Evolutionary conservation across 2,329 filamentous ascomycete species (phyloP), one percentile per base, ranked within the genome.

Genomic region (Teratosphaeria gauchensis): DNA sequence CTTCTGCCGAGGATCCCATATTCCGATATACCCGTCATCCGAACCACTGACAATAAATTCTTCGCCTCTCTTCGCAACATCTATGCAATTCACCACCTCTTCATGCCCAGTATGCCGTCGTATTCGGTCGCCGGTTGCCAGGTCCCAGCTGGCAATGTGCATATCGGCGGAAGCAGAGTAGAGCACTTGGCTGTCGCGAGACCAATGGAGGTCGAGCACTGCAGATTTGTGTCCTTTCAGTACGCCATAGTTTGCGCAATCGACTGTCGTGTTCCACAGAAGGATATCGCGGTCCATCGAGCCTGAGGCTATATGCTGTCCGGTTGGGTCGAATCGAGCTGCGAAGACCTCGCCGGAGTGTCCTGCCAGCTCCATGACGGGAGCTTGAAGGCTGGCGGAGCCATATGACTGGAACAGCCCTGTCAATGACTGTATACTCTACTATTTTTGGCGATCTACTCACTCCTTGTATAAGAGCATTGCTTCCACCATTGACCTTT

Each of bases 261-360:
- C 83, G 68, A 91, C 92, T 62, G 92, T 91, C 1, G 92, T 95
- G 68, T 88, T 85, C 94, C 94, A 99, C 32, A 99, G 82, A 75
- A 97, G 90, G 67, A 99, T 94, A 59, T 86, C 89, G 67, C 92
- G 84, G 72, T 99, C 94, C 89, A 96, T 96, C 12, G 90, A 94
- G 8, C 90, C 92, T 1, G 94, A 97, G 51, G 94, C 94, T 67
- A 97, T 94, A 63, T 90, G 81, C 63, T 91, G 87, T 51, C 92
- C 92, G 1, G 88, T 88, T 2, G 90, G 88, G 71, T 96, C 90
- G 71, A 99, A 99, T 70, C 89, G 87, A 54, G 90, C 88, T 28
- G 90, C 82, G 71, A 97, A 97, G 54, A 99, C 84, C 76, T 99
- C 94, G 21, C 90, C 91, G 33, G 80, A 79, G 65, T 87, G 84